These are phyloP conservation scores for Coemansia sp. DNA, from an alignment of 192 early-diverging fungal genomes.

Conservation along the genomic window DNA sequence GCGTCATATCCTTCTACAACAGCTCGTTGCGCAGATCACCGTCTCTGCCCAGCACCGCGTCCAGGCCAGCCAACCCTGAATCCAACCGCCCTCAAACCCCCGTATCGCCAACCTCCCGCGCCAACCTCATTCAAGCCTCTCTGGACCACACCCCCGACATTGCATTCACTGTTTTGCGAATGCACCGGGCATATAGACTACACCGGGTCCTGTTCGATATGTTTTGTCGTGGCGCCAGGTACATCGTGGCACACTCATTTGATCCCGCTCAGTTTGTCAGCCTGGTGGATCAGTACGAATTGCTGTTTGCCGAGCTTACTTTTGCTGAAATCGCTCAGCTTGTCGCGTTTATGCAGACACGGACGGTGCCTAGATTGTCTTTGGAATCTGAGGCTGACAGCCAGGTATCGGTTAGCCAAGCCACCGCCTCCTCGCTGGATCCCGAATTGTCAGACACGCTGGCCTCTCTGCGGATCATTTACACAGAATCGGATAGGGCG, in stretches of 20 bases:
- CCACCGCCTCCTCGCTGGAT: neutral
- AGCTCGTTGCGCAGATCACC: constrained; percentile 21
- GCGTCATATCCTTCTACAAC: constrained; percentile 18
- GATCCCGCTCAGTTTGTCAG: constrained; percentile 15
- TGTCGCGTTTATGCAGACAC: constrained; percentile 11
- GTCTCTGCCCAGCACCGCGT: constrained; percentile 10
- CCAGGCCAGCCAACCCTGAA: neutral
- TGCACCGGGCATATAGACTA: constrained; percentile 34
- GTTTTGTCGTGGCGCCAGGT: constrained; percentile 32
- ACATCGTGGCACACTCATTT: constrained; percentile 29
- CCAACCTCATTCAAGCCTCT: neutral
- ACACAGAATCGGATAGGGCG: constrained; percentile 19
- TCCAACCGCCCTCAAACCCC: constrained; percentile 10
- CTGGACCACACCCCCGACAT: neutral
- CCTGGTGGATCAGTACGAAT: constrained; percentile 10
- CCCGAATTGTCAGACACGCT: constrained; percentile 12
- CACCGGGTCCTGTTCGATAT: constrained; percentile 37
- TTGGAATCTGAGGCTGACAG: neutral
- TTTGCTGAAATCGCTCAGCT: constrained; percentile 16
- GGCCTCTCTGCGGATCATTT: constrained; percentile 27
- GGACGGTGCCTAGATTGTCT: neutral
- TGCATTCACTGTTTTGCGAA: constrained; percentile 31
- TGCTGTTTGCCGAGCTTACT: constrained; percentile 33
- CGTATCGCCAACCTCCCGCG: neutral
- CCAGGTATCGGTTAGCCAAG: neutral